phyloP scores from a whole-genome alignment of 768 basidiomycete genomes.

The Boletus coccyginus region DNA sequence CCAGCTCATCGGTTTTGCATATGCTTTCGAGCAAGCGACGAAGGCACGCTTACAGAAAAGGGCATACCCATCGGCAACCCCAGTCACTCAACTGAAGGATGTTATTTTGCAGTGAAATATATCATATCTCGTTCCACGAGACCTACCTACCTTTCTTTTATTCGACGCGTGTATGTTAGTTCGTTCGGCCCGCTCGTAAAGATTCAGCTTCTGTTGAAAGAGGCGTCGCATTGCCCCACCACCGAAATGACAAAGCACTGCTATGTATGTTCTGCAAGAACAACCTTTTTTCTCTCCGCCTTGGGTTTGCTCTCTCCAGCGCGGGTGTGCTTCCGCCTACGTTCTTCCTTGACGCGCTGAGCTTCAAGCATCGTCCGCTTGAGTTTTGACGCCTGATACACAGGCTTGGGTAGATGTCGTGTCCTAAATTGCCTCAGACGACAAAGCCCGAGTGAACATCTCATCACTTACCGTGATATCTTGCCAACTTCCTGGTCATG shows the following conservation, averaged over 20 bases:
- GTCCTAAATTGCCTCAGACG: constrained; percentile 40
- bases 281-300: constrained; percentile 85
- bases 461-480: constrained; percentile 63
- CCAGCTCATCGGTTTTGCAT: constrained; percentile 54
- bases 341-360: constrained; percentile 86
- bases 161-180: constrained; percentile 1
- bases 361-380: constrained; percentile 94
- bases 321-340: constrained; percentile 85
- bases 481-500: constrained; percentile 77
- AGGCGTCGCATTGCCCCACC: constrained; percentile 4
- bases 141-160: not conserved
- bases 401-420: constrained; percentile 87
- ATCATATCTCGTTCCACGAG: not conserved
- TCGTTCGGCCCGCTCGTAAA: not conserved
- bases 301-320: constrained; percentile 85
- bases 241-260: constrained; percentile 12
- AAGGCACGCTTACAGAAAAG: constrained; percentile 45
- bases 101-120: constrained; percentile 22
- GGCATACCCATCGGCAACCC: constrained; percentile 53
- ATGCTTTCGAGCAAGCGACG: constrained; percentile 66
- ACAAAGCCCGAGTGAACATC: not conserved
- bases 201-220: not conserved
- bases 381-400: constrained; percentile 82
- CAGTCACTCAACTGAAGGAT: constrained; percentile 48
- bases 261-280: constrained; percentile 70